phyloP scores from a whole-genome alignment of 306 rosid species.

The Glycine latifolia region DNA sequence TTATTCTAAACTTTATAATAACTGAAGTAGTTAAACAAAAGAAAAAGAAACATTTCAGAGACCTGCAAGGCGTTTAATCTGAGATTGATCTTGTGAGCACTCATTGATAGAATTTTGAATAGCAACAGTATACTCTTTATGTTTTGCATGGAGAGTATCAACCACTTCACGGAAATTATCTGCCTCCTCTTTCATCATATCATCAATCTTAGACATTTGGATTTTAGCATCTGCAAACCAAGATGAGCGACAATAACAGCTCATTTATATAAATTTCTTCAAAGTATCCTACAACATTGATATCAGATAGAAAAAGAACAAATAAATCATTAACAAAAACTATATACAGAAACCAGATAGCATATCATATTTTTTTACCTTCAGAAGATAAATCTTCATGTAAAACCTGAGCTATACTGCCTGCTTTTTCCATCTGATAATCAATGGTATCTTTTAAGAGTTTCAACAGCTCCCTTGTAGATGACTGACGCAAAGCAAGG shows the following conservation, averaged over 20 bases:
- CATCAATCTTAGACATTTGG: slow-evolving; percentile 79
- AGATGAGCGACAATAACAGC: slow-evolving; percentile 44
- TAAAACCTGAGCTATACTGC: slow-evolving; percentile 55
- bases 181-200: slow-evolving; percentile 81
- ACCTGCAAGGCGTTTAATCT: slow-evolving; percentile 79
- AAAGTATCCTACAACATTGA: slow-evolving; percentile 36
- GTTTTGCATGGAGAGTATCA: slow-evolving; percentile 68
- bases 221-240: slow-evolving; percentile 71
- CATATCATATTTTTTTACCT: slow-evolving; percentile 63
- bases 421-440: slow-evolving; percentile 61
- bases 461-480: slow-evolving; percentile 66
- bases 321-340: slow-evolving; percentile 29
- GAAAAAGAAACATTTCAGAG: slow-evolving; percentile 27
- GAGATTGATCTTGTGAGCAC: slow-evolving; percentile 66
- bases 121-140: slow-evolving; percentile 65
- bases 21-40: slow-evolving; percentile 27
- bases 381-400: slow-evolving; percentile 65
- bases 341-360: slow-evolving; percentile 37
- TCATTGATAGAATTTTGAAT: slow-evolving; percentile 57
- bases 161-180: slow-evolving; percentile 61
- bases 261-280: too few species aligned
- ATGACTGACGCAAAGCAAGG: slow-evolving; percentile 72
- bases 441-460: slow-evolving; percentile 61
- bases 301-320: slow-evolving; percentile 24
- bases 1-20: slow-evolving; percentile 28